Evolutionary conservation across 2,329 filamentous ascomycete genomes (phyloP), one percentile per base, ranked within the genome.

Genomic region (Acrocalymma vagum): DNA sequence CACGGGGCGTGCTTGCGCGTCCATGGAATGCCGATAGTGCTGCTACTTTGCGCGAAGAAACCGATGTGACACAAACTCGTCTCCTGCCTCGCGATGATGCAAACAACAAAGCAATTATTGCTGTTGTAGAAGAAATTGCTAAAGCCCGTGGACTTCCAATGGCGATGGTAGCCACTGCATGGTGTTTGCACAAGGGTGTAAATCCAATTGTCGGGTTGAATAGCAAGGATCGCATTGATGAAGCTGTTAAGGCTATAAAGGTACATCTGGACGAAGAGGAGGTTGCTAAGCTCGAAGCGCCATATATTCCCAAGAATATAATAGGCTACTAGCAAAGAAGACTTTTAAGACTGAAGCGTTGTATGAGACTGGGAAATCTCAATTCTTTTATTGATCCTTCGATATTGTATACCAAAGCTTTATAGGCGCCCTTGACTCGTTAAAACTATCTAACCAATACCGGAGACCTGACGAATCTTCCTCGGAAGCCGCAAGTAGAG

Each of bases 1-100:
- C 39, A 2, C 63, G 69, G 3, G 73, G 72, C 14, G 62, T 66
- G 2, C 64, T 76, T 7, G 53, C 72, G 3, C 63, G 70, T 7
- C 72, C 73, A n/a, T n/a, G n/a, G n/a, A n/a, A n/a, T n/a, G n/a
- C n/a, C n/a, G n/a, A n/a, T n/a, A n/a, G n/a, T n/a, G n/a, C n/a
- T n/a, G n/a, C n/a, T n/a, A n/a, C n/a, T n/a, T n/a, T n/a, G n/a
- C n/a, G n/a, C n/a, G n/a, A n/a, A n/a, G 49, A 50, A 44, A 42
- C 31, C 3, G 31, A 34, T 11, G 9, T 25, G n/a, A 25, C n/a
- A 2, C 21, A 5, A 11, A 9, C n/a, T 16, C 22, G 22, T 11
- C 18, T 34, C 3, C 13, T 25, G 5, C n/a, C 8, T n/a, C 31
- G 11, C 13, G 21, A 25, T 9, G 22, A 25, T 11, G 3, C n/a